Evolutionary conservation across 164 flowering plant genomes (phyloP).

Genomic region (Liriodendron chinense): DNA sequence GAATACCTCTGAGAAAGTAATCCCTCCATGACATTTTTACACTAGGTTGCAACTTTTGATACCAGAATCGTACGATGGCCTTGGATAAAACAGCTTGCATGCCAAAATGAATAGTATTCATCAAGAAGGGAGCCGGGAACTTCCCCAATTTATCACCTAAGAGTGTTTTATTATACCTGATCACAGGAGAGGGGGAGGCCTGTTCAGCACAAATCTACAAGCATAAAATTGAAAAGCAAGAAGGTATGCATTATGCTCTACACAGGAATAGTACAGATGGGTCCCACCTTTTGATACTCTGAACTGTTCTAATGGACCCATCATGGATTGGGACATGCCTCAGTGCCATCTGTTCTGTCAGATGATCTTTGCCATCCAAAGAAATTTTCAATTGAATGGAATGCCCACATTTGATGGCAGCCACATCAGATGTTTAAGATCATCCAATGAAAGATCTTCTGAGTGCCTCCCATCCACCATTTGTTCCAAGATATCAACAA

Average conservation of each 20-base stretch:
- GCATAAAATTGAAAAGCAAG: not conserved
- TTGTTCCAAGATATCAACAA: too few species aligned
- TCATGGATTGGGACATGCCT: not conserved
- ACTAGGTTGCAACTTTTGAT: constrained; percentile 53
- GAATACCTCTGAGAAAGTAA: constrained; percentile 73
- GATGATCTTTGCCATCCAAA: not conserved
- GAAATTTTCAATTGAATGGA: not conserved
- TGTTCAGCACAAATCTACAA: not conserved
- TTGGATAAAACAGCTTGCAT: constrained; percentile 96
- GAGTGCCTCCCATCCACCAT: too few species aligned
- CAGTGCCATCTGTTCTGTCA: not conserved
- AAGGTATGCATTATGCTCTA: not conserved
- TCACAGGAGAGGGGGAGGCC: constrained; percentile 4
- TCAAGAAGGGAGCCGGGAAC: constrained; percentile 96
- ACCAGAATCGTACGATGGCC: constrained; percentile 66
- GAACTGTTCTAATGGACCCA: not conserved
- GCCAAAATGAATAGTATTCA: constrained; percentile 88
- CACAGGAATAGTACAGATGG: not conserved
- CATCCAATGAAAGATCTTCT: not conserved
- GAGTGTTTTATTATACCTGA: constrained; percentile 85
- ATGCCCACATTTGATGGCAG: not conserved
- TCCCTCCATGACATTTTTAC: constrained; percentile 87
- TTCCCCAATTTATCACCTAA: constrained; percentile 91
- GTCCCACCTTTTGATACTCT: not conserved
- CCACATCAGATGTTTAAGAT: not conserved